These are phyloP conservation scores for Bryum argenteum DNA, from an alignment of 225 moss, liverwort and hornwort species.

Conservation along the genomic window DNA sequence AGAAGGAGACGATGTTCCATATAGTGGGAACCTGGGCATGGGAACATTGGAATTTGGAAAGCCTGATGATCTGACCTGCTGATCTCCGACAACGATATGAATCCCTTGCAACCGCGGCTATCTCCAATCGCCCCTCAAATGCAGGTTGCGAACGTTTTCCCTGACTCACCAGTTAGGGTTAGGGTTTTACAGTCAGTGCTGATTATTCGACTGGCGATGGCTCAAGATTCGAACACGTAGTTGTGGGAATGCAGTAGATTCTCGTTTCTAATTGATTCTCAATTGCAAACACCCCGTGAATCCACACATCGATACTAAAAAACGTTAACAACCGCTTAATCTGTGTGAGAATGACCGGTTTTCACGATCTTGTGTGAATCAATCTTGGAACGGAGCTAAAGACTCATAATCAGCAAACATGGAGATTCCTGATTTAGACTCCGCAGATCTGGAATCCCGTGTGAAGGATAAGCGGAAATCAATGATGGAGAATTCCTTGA, in stretches of 20 bases:
- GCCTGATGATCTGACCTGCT: constrained; percentile 20
- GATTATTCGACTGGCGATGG: neutral
- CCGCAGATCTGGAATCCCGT: constrained; percentile 37
- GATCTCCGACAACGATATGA: constrained; percentile 10
- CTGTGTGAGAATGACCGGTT: neutral
- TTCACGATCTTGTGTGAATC: no score
- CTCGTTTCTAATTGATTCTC: neutral
- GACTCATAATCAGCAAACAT: constrained; percentile 22
- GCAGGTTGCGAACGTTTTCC: constrained; percentile 31
- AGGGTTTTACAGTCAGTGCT: constrained; percentile 3
- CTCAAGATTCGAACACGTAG: neutral
- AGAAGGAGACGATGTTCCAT: constrained; percentile 18
- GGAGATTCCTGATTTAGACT: constrained; percentile 41
- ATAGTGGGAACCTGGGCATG: neutral
- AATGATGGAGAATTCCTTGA: constrained; percentile 34
- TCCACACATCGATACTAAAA: neutral
- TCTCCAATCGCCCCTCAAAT: constrained; percentile 28
- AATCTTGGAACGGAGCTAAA: constrained; percentile 5
- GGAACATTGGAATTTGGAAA: neutral
- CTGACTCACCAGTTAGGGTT: constrained; percentile 23
- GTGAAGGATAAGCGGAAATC: constrained; percentile 49
- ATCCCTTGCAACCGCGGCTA: constrained; percentile 35
- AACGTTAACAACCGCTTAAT: neutral
- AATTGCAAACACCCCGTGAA: neutral
- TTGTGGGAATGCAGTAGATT: neutral